A percentile compares a stretch with the other conserved stretches of the same genome.
These are phyloP conservation scores for Populus hybrid DNA, from an alignment of 441 rosid genomes.

Conservation along the genomic window DNA sequence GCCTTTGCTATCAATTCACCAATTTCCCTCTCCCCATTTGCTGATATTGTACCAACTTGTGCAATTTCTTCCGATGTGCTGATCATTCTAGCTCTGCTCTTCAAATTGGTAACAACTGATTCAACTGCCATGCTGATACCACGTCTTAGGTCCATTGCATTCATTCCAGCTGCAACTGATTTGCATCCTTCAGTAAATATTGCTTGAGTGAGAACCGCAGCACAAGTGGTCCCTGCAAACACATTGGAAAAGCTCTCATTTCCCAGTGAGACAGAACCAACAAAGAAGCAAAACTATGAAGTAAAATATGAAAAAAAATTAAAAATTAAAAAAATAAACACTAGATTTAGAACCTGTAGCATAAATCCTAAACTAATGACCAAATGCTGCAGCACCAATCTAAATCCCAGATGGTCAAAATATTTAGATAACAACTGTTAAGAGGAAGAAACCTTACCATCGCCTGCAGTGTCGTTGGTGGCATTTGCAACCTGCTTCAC, in stretches of 20 bases:
- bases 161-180: slow-evolving; percentile 95
- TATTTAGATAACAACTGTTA: background rate
- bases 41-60: slow-evolving; percentile 89
- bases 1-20: slow-evolving; percentile 93
- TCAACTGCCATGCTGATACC: slow-evolving; percentile 94
- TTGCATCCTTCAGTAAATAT: slow-evolving; percentile 87
- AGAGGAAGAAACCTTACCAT: slow-evolving; percentile 46
- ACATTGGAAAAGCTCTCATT: slow-evolving; percentile 3
- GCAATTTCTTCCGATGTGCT: slow-evolving; percentile 96
- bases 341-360: background rate
- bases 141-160: slow-evolving; percentile 86
- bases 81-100: slow-evolving; percentile 81
- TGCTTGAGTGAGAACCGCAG: slow-evolving; percentile 74
- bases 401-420: background rate
- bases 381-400: background rate
- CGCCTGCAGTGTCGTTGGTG: slow-evolving; percentile 87
- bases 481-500: slow-evolving; percentile 97
- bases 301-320: background rate
- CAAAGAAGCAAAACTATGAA: background rate
- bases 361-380: background rate
- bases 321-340: background rate
- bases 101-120: slow-evolving; percentile 71
- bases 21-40: slow-evolving; percentile 90
- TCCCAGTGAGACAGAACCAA: background rate
- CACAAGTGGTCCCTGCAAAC: slow-evolving; percentile 81